Base-by-base conservation (phyloP, 169 alveolate genomes). In the Plasmodium berghei region DNA sequence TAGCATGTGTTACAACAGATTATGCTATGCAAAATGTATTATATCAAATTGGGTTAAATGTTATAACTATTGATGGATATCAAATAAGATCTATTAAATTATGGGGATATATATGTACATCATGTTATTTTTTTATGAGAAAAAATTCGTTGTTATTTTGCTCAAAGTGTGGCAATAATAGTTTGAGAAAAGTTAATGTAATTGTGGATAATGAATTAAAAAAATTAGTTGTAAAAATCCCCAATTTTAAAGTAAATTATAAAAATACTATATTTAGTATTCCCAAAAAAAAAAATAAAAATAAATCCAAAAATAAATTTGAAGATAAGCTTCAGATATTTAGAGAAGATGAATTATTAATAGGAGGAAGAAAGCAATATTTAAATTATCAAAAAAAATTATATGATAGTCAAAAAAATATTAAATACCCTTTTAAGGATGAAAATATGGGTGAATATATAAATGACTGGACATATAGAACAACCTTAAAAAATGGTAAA, bases 11-110 rank as follows among this genome's bases (percentile, higher is more conserved):
- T 88, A 97, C 98, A 28, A 96, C 97, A 46, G 98, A 97, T 72
- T 97, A 93, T 87, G 96, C 98, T 14, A 96, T 97, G 97, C 97
- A 97, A 58, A 97, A 97, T 83, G 98, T 97, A 4, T 61, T 95
- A 14, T 86, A 96, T 66, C 97, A 97, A 72, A 96, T 97, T 80
- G 98, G 98, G 9, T 86, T 97, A 70, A 93, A 94, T 73, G 94
- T 96, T 20, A 80, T 97, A 9, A 95, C 97, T 5, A 93, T 96
- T 52, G 97, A 96, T 55, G 98, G 98, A 0, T 88, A 93, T 48
- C 88, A 93, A 14, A 95, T 96, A 24, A 95, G 92, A 70, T 85
- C 96, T 18, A 93, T 96, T 10, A 94, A 96, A 46, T 89, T 98
- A 59, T 97, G 98, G 97, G 98, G 97, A 28, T 94, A 94, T 48